These are phyloP conservation scores for Achlya hypogyna DNA, from an alignment of 352 stramenopile genomes.

Conservation along the genomic window DNA sequence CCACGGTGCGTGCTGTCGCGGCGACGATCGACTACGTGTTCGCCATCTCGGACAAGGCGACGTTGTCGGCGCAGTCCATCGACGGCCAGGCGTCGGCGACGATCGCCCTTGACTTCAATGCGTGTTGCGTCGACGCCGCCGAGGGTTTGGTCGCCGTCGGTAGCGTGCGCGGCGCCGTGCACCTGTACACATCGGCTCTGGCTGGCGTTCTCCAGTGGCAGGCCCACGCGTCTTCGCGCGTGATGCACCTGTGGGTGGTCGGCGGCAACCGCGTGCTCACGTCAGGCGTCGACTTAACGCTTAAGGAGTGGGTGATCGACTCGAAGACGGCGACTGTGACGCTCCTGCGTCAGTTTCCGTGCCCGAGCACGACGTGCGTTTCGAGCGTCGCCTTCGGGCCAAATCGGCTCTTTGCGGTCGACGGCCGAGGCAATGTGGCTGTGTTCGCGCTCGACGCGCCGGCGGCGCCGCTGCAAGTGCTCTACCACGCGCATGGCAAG, in stretches of 20 bases:
- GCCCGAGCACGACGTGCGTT: constrained; percentile 47
- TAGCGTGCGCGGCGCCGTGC: not conserved
- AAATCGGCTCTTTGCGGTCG: constrained; percentile 49
- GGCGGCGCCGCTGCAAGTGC: not conserved
- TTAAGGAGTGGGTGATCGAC: constrained; percentile 45
- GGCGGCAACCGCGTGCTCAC: constrained; percentile 33
- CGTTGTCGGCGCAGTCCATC: not conserved
- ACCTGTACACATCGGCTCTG: not conserved
- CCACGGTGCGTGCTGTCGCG: not conserved
- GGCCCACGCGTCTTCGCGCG: not conserved
- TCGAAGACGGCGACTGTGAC: not conserved
- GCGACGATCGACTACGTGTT: not conserved
- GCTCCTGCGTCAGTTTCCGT: constrained; percentile 40
- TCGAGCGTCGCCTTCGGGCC: constrained; percentile 42
- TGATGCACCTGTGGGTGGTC: constrained; percentile 11
- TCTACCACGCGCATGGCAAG: constrained; percentile 1
- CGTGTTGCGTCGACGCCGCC: constrained; percentile 1
- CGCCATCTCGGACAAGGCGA: not conserved
- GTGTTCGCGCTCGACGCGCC: constrained; percentile 37
- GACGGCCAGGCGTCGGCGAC: not conserved
- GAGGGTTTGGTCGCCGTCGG: constrained; percentile 8
- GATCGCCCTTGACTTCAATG: not conserved
- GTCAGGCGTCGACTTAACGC: constrained; percentile 42
- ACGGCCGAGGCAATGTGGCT: constrained; percentile 64
- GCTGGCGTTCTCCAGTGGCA: not conserved